These are phyloP conservation scores for Bonia amplexicaulis DNA, from an alignment of 176 grass and related monocot species.

Conservation along the genomic window DNA sequence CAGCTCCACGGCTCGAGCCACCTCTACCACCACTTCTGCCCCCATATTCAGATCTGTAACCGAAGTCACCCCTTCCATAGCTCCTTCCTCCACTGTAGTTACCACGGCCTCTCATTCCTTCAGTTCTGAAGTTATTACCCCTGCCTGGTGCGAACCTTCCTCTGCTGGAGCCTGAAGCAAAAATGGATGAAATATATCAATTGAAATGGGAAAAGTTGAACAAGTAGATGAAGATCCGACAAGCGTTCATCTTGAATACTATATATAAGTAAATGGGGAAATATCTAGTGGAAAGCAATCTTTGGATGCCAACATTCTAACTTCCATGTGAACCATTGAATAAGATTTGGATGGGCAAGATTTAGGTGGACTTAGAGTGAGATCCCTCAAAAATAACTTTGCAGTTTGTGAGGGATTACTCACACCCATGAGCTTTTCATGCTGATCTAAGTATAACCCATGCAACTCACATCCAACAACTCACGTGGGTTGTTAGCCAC, in stretches of 20 bases:
- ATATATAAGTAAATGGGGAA: background rate
- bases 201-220: constrained; percentile 3
- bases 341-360: background rate
- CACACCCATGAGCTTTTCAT: background rate
- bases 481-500: background rate
- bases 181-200: background rate
- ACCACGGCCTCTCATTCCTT: constrained; percentile 52
- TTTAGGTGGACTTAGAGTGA: background rate
- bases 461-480: background rate
- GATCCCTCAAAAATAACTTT: background rate
- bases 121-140: constrained; percentile 62
- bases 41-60: constrained; percentile 49
- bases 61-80: constrained; percentile 58
- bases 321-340: background rate
- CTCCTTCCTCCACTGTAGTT: constrained; percentile 51
- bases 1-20: constrained; percentile 25
- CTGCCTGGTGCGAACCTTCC: constrained; percentile 62
- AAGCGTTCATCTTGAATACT: background rate
- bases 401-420: background rate
- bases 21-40: constrained; percentile 53
- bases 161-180: constrained; percentile 51
- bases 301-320: background rate
- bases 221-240: background rate
- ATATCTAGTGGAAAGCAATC: background rate
- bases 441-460: background rate